A percentile compares a stretch with the other conserved stretches of the same genome.
phyloP scores from a whole-genome alignment of 148 eudicot species.

The Cornus kousa region DNA sequence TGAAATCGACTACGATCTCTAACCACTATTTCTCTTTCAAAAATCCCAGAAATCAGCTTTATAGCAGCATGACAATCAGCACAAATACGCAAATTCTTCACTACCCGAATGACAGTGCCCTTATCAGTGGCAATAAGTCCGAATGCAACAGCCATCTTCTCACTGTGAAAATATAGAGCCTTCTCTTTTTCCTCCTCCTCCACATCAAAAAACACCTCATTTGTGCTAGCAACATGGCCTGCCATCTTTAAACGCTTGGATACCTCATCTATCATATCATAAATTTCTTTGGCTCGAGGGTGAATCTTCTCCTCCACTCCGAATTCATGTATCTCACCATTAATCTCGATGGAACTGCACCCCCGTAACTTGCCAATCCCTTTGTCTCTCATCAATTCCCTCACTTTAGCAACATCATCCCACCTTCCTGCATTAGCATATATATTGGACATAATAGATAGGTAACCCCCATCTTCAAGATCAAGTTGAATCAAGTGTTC shows the following conservation, averaged over 20 bases:
- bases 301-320: constrained; percentile 25
- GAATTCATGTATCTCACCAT: constrained; percentile 24
- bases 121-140: constrained; percentile 20
- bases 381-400: constrained; percentile 16
- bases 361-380: constrained; percentile 15
- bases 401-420: constrained; percentile 15
- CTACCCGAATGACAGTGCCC: constrained; percentile 20
- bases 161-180: constrained; percentile 23
- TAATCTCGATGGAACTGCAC: constrained; percentile 19
- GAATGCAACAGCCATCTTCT: constrained; percentile 30
- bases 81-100: constrained; percentile 25
- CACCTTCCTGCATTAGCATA: constrained; percentile 28
- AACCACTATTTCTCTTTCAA: constrained; percentile 21
- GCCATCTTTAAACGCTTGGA: constrained; percentile 20
- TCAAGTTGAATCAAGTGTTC: constrained; percentile 18
- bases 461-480: constrained; percentile 22
- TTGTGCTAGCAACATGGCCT: constrained; percentile 22
- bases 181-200: constrained; percentile 31
- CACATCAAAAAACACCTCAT: constrained; percentile 28
- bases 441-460: constrained; percentile 22
- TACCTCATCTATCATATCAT: constrained; percentile 20
- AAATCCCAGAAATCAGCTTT: constrained; percentile 18
- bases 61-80: constrained; percentile 27
- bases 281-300: constrained; percentile 17
- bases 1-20: constrained; percentile 27